Conservation (phyloP, 768 basidiomycete genomes). For the Russula dissimulans region DNA sequence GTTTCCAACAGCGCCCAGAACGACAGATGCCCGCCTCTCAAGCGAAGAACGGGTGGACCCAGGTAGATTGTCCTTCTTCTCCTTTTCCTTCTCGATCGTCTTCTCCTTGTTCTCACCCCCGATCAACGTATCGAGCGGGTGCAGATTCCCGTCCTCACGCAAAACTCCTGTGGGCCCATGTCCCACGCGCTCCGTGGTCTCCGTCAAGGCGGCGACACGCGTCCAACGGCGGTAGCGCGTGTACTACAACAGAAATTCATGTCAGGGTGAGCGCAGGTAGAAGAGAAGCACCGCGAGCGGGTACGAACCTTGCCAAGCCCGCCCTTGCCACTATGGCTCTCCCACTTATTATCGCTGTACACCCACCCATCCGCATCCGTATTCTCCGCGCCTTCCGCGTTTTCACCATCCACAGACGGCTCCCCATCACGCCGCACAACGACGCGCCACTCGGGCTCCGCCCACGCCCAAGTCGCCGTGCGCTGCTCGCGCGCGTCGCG, state of each 20-base stretch:
- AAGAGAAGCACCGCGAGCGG: not conserved
- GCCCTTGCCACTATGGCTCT: constrained; percentile 59
- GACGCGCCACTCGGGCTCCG: constrained; percentile 86
- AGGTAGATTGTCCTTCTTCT: not conserved
- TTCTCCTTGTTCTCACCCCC: not conserved
- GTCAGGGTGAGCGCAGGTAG: not conserved
- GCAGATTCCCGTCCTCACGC: constrained; percentile 16
- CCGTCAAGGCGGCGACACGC: constrained; percentile 68
- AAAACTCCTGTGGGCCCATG: constrained; percentile 25
- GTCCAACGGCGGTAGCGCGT: constrained; percentile 84
- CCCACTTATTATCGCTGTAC: constrained; percentile 96
- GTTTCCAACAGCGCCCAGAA: constrained; percentile 9
- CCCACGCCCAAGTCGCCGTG: constrained; percentile 80
- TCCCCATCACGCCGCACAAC: constrained; percentile 48
- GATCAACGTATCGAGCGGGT: not conserved
- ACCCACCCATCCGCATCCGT: constrained; percentile 91
- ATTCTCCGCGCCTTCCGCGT: constrained; percentile 37
- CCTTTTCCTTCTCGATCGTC: not conserved
- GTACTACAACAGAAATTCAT: constrained; percentile 39
- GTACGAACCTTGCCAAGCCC: constrained; percentile 71
- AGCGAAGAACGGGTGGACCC: not conserved
- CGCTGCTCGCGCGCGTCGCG: constrained; percentile 46
- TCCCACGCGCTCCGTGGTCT: constrained; percentile 52
- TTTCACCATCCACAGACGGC: constrained; percentile 23
- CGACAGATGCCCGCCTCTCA: not conserved